Conservation (phyloP, 257 asterid species). For the Henckelia pumila region DNA sequence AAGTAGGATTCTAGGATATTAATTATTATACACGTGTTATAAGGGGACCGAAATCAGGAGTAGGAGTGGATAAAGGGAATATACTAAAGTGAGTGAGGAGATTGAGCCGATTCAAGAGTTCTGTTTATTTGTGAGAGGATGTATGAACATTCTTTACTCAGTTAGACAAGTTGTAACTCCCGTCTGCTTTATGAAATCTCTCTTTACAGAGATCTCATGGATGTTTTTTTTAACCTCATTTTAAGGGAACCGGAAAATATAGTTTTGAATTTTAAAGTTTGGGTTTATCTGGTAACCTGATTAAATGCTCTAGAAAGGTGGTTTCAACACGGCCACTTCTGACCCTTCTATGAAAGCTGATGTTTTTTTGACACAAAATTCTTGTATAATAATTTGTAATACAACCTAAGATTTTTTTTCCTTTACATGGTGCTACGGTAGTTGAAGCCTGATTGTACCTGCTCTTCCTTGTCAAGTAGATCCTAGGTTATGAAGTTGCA, state of each 20-base stretch:
- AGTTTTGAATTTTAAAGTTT: no score
- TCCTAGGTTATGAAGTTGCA: neutral
- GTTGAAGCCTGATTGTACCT: neutral
- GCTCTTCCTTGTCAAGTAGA: neutral
- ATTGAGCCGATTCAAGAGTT: neutral
- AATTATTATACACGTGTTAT: neutral
- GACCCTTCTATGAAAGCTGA: neutral
- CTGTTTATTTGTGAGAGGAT: neutral
- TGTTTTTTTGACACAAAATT: neutral
- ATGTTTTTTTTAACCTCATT: neutral
- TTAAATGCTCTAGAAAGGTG: neutral
- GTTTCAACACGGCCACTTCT: neutral
- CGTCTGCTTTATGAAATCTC: neutral
- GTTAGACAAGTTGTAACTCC: neutral
- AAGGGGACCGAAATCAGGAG: neutral
- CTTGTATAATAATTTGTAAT: neutral
- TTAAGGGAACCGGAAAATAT: neutral
- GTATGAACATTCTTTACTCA: neutral
- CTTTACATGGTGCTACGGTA: neutral
- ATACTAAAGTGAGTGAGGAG: neutral
- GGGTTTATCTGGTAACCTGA: neutral
- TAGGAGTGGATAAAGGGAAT: neutral
- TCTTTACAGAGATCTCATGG: neutral
- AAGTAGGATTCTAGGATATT: constrained; percentile 1
- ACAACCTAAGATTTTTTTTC: neutral